Evolutionary conservation across 177 flowering plant genomes (phyloP).

Genomic region (Vitis hybrid): DNA sequence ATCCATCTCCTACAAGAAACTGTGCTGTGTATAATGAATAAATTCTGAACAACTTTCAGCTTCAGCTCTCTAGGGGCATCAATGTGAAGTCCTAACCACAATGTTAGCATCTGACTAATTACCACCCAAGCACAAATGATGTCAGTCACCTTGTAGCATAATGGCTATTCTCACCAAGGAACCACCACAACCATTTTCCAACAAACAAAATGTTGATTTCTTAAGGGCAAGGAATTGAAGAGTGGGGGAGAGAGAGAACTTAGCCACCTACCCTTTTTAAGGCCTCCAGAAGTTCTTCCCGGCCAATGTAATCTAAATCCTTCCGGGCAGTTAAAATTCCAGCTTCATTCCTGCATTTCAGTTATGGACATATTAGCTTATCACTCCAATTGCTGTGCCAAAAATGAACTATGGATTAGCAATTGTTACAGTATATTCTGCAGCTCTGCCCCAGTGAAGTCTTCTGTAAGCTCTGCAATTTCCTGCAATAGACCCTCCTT

Average conservation of each 20-base stretch:
- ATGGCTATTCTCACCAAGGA: too few relatives aligned
- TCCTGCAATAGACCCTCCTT: constrained; percentile 72
- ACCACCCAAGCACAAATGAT: too few relatives aligned
- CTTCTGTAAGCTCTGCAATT: constrained; percentile 77
- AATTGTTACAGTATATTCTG: constrained; percentile 77
- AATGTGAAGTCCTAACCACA: too few relatives aligned
- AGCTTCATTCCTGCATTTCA: constrained; percentile 83
- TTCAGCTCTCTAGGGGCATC: too few relatives aligned
- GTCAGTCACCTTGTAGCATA: too few relatives aligned
- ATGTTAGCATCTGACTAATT: too few relatives aligned
- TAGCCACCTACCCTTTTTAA: constrained; percentile 67
- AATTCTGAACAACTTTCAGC: too few relatives aligned
- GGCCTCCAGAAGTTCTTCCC: constrained; percentile 88
- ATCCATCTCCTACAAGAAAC: too few relatives aligned
- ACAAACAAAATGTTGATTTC: too few relatives aligned
- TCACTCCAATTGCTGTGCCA: neutral
- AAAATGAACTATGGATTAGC: constrained; percentile 1
- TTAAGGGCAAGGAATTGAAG: too few relatives aligned
- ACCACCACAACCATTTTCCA: too few relatives aligned
- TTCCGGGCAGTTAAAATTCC: constrained; percentile 95
- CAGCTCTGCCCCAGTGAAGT: constrained; percentile 97
- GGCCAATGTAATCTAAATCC: constrained; percentile 88
- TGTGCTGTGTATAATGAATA: too few relatives aligned
- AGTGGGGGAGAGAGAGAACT: neutral
- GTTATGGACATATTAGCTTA: constrained; percentile 6